These are phyloP conservation scores for Penicillium lividum DNA, from an alignment of 495 filamentous ascomycete genomes.

Conservation along the genomic window DNA sequence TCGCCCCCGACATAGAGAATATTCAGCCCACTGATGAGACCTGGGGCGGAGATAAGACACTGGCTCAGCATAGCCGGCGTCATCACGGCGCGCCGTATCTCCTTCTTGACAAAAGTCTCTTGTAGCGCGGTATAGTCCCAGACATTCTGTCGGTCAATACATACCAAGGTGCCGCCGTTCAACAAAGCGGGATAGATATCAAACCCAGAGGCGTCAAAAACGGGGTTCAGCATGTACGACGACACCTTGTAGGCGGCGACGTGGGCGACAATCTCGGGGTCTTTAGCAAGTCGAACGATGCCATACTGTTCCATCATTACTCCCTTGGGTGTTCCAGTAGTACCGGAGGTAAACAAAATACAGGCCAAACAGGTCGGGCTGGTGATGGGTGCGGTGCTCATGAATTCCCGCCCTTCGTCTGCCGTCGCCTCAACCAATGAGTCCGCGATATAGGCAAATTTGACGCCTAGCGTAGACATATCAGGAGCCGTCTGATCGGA, in stretches of 20 bases:
- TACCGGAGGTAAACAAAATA: not conserved
- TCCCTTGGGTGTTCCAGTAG: not conserved
- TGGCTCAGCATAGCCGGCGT: not conserved
- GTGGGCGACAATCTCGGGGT: not conserved
- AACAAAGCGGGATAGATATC: not conserved
- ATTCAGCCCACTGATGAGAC: not conserved
- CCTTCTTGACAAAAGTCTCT: not conserved
- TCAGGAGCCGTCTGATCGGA: not conserved
- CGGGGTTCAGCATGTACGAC: too few relatives aligned
- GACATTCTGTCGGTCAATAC: not conserved
- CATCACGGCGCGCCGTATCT: not conserved
- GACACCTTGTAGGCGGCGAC: too few relatives aligned
- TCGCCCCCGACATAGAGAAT: not conserved
- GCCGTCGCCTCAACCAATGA: not conserved
- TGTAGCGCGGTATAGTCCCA: not conserved
- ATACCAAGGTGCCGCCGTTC: not conserved
- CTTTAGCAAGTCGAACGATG: not conserved
- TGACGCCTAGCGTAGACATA: not conserved
- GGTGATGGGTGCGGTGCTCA: not conserved
- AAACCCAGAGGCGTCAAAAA: not conserved
- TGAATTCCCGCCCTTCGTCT: not conserved
- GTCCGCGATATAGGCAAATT: not conserved
- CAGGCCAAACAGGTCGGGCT: not conserved
- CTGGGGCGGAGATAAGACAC: not conserved
- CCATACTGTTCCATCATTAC: not conserved